Base-by-base conservation (phyloP, 1,139 yeast genomes). In the Zygoascus sp. region DNA sequence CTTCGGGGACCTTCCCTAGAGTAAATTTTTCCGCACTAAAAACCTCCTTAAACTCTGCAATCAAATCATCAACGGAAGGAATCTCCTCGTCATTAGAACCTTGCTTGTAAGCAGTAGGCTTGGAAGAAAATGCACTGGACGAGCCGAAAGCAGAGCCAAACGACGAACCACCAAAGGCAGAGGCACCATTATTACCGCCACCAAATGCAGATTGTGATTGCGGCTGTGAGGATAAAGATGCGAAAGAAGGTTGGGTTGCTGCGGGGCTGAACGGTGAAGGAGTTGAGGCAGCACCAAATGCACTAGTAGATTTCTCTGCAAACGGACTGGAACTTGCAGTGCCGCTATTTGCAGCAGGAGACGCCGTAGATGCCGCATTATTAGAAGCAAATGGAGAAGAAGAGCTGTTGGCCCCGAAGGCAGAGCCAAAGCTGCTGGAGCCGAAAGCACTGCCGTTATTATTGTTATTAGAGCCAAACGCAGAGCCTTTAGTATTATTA, bases 1-100 rank as follows among this genome's bases (percentile, higher is more conserved):
- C 58, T 52, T 86, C 96, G 0, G 97, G 97, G 1, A 89, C 78
- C 21, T 67, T 65, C 0, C 96, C 96, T 21, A 87, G 63, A 13
- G 65, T 63, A 58, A 88, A 89, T 2, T 53, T 48, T 0, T 64
- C 58, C 1, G 80, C 73, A 51, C 71, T 66, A 60, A 86, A 89
- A 16, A 77, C 77, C 5, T 64, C 68, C 10, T 70, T 50, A 0
- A 80, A 70, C 2, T 57, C 64, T 5, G 69, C 72, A 23, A 76
- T 66, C 9, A 81, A 61, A 9, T 72, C 75, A 0, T 65, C 67
- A 8, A 63, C 51, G 1, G 60, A 59, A 0, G 69, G 64, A 8
- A 65, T 61, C 17, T 61, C 61, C 11, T 65, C 69, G 13, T 65
- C 67, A 9, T 60, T 57, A 0, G 57, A 52, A 22, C 75, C 72